Evolutionary conservation across 1,284 basidiomycete genomes (phyloP), one percentile per base, ranked within the genome.

Genomic region (Ganoderma resinaceum): DNA sequence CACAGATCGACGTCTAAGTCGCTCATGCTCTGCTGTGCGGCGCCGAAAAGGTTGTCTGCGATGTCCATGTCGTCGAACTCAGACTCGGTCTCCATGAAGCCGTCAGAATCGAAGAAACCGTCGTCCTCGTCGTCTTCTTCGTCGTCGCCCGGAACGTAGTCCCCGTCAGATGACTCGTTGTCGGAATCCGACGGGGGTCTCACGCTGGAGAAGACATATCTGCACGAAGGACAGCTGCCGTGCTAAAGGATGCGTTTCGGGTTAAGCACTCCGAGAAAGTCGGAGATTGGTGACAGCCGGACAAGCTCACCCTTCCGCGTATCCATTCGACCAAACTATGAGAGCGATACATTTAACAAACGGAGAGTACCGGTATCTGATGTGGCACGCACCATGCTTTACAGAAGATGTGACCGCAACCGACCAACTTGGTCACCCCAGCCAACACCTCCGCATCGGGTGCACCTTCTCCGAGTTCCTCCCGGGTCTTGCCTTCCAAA

Each of bases 171-270:
- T 2, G 87, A 89, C 73, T 91, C 90, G 73, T 86, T 83, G 70
- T 90, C 89, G 16, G 85, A 85, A 37, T 89, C 87, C 0, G 83
- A 81, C 7, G 80, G 77, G 0, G 85, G 84, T 20, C 76, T 78
- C 64, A 91, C 83, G 65, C 87, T 83, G 35, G 89, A 79, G 78
- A 91, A 91, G 9, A 80, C 77, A 67, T 87, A 80, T 49, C 90
- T 81, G 76, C 91, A 92, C 9, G 89, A 85, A 14, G 90, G 91
- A 71, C 91, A 92, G 70, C 82, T 91, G n/a, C 90, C 90, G 73
- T 91, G 89, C 89, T 91, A 33, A 62, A 49, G 33, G 53, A 37
- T 14, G 31, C 35, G 35, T 38, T 23, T 31, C 9, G 33, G 37
- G 57, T 66, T 52, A 66, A 61, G 23, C 2, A 53, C 31, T 61